Evolutionary conservation across 495 filamentous ascomycete species (phyloP).

Genomic region (Aspergillus saccharolyticus): DNA sequence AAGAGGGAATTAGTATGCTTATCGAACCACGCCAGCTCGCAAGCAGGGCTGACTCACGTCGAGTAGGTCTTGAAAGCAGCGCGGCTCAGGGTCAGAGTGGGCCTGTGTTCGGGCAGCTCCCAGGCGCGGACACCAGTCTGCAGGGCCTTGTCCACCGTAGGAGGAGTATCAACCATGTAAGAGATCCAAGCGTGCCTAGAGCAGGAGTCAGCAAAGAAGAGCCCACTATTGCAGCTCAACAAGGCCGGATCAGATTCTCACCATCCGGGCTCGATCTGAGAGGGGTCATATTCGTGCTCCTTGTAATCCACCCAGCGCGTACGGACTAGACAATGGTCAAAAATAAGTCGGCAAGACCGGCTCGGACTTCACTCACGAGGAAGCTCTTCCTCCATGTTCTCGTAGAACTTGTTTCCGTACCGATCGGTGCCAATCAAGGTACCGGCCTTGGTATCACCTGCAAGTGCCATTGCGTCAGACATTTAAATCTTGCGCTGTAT

Average conservation of each 20-base stretch:
- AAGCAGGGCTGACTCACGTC: slow-evolving; percentile 60
- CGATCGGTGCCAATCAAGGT: slow-evolving; percentile 78
- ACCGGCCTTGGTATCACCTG: slow-evolving; percentile 96
- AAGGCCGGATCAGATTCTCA: slow-evolving; percentile 29
- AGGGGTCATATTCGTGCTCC: slow-evolving; percentile 79
- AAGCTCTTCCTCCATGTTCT: slow-evolving; percentile 87
- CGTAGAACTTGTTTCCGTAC: slow-evolving; percentile 96
- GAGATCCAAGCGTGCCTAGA: slow-evolving; percentile 93
- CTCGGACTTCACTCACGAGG: slow-evolving; percentile 58
- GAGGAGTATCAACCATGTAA: slow-evolving; percentile 86
- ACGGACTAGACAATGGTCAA: slow-evolving; percentile 55
- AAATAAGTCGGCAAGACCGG: background rate
- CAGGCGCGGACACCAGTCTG: slow-evolving; percentile 61
- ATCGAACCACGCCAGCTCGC: background rate
- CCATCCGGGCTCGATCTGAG: slow-evolving; percentile 94
- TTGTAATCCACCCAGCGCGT: slow-evolving; percentile 98
- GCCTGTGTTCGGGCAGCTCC: slow-evolving; percentile 69
- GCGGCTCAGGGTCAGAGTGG: slow-evolving; percentile 66
- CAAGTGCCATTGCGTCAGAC: slow-evolving; percentile 30
- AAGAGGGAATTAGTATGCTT: background rate
- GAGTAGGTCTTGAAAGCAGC: slow-evolving; percentile 88
- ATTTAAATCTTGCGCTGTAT: slow-evolving; percentile 1
- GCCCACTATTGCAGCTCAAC: background rate
- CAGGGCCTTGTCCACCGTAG: slow-evolving; percentile 66
- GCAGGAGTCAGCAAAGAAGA: background rate